Evolutionary conservation across 2,329 filamentous ascomycete genomes (phyloP), one percentile per base, ranked within the genome.

Genomic region (Cryphonectria carpinicola): DNA sequence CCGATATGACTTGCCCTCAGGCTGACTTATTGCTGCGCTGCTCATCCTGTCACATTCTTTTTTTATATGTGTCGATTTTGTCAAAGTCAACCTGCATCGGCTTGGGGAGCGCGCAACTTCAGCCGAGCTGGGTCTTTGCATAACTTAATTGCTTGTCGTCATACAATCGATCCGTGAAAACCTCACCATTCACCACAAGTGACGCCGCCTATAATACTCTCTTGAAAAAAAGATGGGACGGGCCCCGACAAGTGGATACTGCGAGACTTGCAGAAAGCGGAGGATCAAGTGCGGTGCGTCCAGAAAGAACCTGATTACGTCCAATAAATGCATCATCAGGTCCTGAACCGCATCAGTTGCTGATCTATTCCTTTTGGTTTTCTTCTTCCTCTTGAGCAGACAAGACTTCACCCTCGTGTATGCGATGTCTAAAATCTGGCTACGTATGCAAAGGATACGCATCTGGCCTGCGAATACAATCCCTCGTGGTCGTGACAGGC

Each of bases 181-280:
- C 7, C 22, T 19, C 22, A 19, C 46, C 19, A 7, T 22, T 10
- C 46, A 22, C 6, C 4, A 19, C 46, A 8, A 49, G 46, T n/a
- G 25, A 56, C 52, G n/a, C 11, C n/a, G n/a, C 7, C 8, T 28
- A 28, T 28, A 11, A 19, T 13, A 32, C 32, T 32, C 17, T 41
- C 37, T 17, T 56, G 43, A 1, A 11, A 49, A 56, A 49, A 56
- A 64, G 46, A 78, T 77, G 76, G 76, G 75, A 39, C 73, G 76
- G 22, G 74, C 74, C 14, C 76, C 76, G 49, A 77, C 74, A 13
- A 77, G 76, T 67, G 76, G 76, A 46, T 76, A 76, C 71, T 77
- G 76, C 73, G 76, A 76, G 71, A 77, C 76, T 8, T 77, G 76
- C 70, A 73, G 76, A 56, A 73, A 74, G 71, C 65, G 76, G 37